Base-by-base conservation (phyloP, 225 moss, liverwort and hornwort species). In the Polytrichum commune region DNA sequence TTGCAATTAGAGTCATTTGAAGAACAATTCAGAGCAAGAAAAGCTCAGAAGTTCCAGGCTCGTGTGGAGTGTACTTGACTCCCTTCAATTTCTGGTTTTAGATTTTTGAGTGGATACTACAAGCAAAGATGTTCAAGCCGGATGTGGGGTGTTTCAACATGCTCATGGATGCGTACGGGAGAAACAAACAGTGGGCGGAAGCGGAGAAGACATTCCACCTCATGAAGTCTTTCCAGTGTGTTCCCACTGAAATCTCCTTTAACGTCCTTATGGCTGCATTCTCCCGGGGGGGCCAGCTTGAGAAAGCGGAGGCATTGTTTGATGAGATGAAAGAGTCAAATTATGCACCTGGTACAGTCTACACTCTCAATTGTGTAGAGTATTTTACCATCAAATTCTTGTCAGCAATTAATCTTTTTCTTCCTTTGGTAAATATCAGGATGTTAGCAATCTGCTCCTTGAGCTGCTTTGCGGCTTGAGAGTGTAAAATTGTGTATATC, bases 121-220 rank as follows among this genome's bases (percentile, higher is more conserved):
- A 90, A 75, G 88, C 81, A 29, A 86, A 79, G 81, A 72, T 74
- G 65, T 91, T 91, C 57, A 89, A 87, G 68, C 78, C 87, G 25
- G 97, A 97, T 66, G 91, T 97, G 56, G 89, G 89, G 60, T 92
- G 94, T 74, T 97, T 88, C 61, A 90, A 98, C 80, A 90, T 85
- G 90, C 87, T 98, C 6, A 90, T 98, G 7, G 97, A 98, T 63
- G 94, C 94, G 20, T 98, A 93, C 58, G 97, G 97, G 29, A 88
- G 76, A 67, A 83, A 67, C 78, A 86, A 86, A 72, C 81, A 90
- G 74, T 91, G 84, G 74, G 7, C 7, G 24, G 91, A 98, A 78
- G 97, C 92, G 53, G 92, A 95, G 71, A 90, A 89, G 66, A 84
- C 84, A 2, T 98, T 86, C 64, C 72, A 75, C 54, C 77, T 94